These are phyloP conservation scores for Phytomonas sp. DNA, from an alignment of 208 protist species.

Conservation along the genomic window DNA sequence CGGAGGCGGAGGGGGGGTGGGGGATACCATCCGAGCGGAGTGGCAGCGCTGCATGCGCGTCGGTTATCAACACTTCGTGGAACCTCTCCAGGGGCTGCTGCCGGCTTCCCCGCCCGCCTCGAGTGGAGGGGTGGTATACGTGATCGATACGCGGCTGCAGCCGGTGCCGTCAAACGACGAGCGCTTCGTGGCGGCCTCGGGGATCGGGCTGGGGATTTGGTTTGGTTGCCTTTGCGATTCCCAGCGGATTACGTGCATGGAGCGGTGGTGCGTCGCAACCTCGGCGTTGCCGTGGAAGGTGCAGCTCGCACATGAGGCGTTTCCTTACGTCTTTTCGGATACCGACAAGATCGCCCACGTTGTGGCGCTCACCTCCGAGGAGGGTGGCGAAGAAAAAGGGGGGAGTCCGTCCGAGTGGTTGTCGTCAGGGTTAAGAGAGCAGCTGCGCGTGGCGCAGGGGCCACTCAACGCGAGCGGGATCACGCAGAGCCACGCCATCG, in stretches of 20 bases:
- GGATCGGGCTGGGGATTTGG: slow-evolving; percentile 20
- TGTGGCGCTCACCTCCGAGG: not conserved
- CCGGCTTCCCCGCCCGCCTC: slow-evolving; percentile 29
- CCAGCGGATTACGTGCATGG: slow-evolving; percentile 18
- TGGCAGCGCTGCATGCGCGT: slow-evolving; percentile 38
- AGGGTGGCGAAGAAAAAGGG: not conserved
- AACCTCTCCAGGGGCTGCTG: slow-evolving; percentile 41
- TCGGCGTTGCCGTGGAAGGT: slow-evolving; percentile 24
- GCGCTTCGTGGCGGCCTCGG: not conserved
- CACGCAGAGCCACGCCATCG: slow-evolving; percentile 17
- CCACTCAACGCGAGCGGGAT: not conserved
- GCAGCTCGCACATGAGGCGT: slow-evolving; percentile 16
- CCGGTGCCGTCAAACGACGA: not conserved
- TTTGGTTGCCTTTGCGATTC: slow-evolving; percentile 32
- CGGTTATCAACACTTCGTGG: slow-evolving; percentile 45
- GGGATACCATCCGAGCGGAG: slow-evolving; percentile 10
- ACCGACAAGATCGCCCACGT: not conserved
- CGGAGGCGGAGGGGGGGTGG: slow-evolving; percentile 7
- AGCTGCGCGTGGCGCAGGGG: not conserved
- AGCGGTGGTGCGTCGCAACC: slow-evolving; percentile 32
- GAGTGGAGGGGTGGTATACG: slow-evolving; percentile 22
- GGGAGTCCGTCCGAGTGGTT: not conserved
- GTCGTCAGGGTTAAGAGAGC: not conserved
- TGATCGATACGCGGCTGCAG: slow-evolving; percentile 26
- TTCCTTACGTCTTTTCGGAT: not conserved